Base-by-base conservation (phyloP, 2,329 filamentous ascomycete genomes). In the Apiospora marii region DNA sequence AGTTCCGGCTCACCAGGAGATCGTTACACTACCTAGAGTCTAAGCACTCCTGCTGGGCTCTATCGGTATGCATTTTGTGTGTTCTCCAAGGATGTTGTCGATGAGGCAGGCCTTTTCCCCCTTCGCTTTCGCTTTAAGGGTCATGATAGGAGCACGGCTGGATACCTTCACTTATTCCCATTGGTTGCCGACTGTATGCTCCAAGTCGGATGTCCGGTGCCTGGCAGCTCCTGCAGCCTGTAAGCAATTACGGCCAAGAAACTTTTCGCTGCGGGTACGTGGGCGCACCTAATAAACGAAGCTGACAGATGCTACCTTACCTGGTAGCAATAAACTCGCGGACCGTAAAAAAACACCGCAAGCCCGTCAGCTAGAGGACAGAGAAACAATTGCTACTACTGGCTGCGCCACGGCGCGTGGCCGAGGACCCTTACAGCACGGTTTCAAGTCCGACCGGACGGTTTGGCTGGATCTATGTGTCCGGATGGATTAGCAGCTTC, bases 171-270 rank as follows among this genome's bases (percentile, higher is more conserved):
- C 24, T 24, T n/a, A 8, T 13, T 51, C n/a, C 49, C 53, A 61
- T 61, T 53, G 51, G 24, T 30, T 34, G 34, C 27, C 53, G 27
- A 30, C 5, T 22, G 34, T 13, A 41, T 64, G 34, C 58, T 24
- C 58, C 30, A 64, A 30, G 58, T 64, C 58, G 58, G 58, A 64
- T 64, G 58, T 64, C 58, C 58, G 58, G 58, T 64, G 34, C 58
- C 30, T 64, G 58, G 14, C 58, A 41, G 58, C 34, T 37, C 58
- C 58, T 64, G 58, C 58, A 34, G 58, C 34, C 34, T 64, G 34
- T 41, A 64, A 64, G 30, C 58, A 64, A 19, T n/a, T 64, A 64
- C n/a, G 49, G 19, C 58, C 58, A 64, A 64, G 58, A 64, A 64
- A 41, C 58, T 64, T 64, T 64, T 64, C 34, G 13, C 30, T 64